Base-by-base conservation (phyloP, 495 filamentous ascomycete species). In the Penicillium simplicissimum region DNA sequence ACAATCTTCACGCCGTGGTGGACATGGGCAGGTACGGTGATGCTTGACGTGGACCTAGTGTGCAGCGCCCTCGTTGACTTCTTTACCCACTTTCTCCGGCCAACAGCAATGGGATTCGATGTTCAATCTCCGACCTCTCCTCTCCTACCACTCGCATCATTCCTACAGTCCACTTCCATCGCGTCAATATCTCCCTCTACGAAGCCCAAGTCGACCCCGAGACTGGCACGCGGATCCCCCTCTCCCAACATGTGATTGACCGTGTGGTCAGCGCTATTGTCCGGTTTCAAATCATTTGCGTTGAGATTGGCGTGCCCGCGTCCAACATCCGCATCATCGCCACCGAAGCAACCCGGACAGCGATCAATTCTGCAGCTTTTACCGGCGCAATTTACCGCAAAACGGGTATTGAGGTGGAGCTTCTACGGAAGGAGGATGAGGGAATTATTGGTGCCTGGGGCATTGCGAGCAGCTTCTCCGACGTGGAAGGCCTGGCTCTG, bases 51-150 rank as follows among this genome's bases (percentile, higher is more conserved):
- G 14, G 21, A n/a, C 28, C 31, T 11, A 55, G n/a, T 38, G 1
- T n/a, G 14, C 31, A 0, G 34, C 28, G 8, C 47, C 28, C 36
- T 34, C 23, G 9, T 58, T 52, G 28, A 40, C 53, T 38, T 23
- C 15, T 56, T 34, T 23, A 11, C 36, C 14, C 14, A 5, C 40
- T 11, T 43, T 37, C 19, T 37, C 23, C 4, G n/a, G 28, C 0
- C 25, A 34, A 4, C 42, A 96, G 93, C 78, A 97, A 97, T 82
- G 93, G 93, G 61, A 94, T 97, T 65, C 92, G 93, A 47, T 96
- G 96, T 79, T 94, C 90, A 9, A 92, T 97, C 60, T 90, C 92
- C 9, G 85, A 91, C 57, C 82, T 97, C 34, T 82, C 87, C 1
- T 85, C 87, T 8, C 85, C 88, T 2, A 85, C 78, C 4, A 78